Evolutionary conservation across 768 basidiomycete genomes (phyloP).

Genomic region (Lentinula detonsa): DNA sequence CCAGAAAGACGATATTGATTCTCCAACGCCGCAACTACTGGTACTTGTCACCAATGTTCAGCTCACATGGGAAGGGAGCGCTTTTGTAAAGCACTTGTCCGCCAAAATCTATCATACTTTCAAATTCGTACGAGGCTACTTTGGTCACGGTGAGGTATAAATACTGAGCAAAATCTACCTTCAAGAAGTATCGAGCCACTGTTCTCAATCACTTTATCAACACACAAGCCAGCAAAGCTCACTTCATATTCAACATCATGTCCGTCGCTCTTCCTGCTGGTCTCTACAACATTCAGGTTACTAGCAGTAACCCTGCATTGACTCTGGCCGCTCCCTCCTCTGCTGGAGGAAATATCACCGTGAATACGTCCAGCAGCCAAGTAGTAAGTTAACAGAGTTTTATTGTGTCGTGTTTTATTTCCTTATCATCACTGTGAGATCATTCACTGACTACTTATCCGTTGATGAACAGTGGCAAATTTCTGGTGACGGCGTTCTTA

Average conservation of each 20-base stretch:
- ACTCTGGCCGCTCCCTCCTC: neutral
- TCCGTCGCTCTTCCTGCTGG: neutral
- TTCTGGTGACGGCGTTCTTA: neutral
- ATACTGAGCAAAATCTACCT: neutral
- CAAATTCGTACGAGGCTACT: neutral
- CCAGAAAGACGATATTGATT: too few relatives aligned
- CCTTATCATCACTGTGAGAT: too few relatives aligned
- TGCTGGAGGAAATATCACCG: neutral
- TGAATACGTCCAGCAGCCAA: neutral
- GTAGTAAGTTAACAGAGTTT: neutral
- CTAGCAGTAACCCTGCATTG: neutral
- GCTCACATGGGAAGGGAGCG: too few relatives aligned
- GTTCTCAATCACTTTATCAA: neutral
- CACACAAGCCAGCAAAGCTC: neutral
- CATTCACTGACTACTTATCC: too few relatives aligned
- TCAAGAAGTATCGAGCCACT: neutral
- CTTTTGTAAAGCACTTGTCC: too few relatives aligned
- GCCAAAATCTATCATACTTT: too few relatives aligned
- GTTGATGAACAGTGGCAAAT: neutral
- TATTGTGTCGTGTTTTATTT: too few relatives aligned
- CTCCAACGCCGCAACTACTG: too few relatives aligned
- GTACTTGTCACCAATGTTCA: too few relatives aligned
- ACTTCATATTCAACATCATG: neutral
- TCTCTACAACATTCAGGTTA: neutral
- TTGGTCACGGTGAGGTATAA: neutral